Evolutionary conservation across 352 stramenopile genomes (phyloP).

Genomic region (Vaucheria bursata): DNA sequence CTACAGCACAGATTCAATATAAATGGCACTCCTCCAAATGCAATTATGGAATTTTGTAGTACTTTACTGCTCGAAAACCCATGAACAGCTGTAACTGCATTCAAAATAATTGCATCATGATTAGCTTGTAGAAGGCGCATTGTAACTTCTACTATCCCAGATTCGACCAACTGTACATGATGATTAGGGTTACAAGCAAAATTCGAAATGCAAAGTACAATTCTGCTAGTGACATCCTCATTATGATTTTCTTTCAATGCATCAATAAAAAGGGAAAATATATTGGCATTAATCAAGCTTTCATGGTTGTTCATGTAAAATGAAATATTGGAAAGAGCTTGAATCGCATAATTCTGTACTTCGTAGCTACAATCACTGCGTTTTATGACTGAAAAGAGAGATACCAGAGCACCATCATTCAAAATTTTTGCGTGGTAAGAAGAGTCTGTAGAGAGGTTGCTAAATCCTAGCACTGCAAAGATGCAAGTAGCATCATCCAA

Average conservation of each 20-base stretch:
- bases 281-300: constrained; percentile 64
- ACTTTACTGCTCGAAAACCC: constrained; percentile 82
- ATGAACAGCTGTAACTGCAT: constrained; percentile 74
- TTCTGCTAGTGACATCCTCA: too few relatives aligned
- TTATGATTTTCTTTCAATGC: too few relatives aligned
- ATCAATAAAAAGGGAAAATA: too few relatives aligned
- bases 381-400: constrained; percentile 70
- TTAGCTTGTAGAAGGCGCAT: constrained; percentile 63
- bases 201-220: too few relatives aligned
- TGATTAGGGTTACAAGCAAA: too few relatives aligned
- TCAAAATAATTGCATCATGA: constrained; percentile 73
- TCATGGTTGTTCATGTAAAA: constrained; percentile 68
- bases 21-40: constrained; percentile 65
- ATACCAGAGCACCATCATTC: constrained; percentile 72
- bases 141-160: constrained; percentile 63
- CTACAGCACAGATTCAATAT: constrained; percentile 77
- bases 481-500: constrained; percentile 80
- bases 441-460: constrained; percentile 83
- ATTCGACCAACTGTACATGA: constrained; percentile 38
- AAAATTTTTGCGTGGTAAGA: constrained; percentile 75
- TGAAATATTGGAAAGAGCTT: constrained; percentile 83
- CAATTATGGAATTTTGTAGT: constrained; percentile 76
- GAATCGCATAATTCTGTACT: constrained; percentile 80
- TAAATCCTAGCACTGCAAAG: constrained; percentile 86
- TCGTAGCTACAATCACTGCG: constrained; percentile 76